Evolutionary conservation across 2,329 filamentous ascomycete genomes (phyloP).

Genomic region (Biscogniauxia marginata): DNA sequence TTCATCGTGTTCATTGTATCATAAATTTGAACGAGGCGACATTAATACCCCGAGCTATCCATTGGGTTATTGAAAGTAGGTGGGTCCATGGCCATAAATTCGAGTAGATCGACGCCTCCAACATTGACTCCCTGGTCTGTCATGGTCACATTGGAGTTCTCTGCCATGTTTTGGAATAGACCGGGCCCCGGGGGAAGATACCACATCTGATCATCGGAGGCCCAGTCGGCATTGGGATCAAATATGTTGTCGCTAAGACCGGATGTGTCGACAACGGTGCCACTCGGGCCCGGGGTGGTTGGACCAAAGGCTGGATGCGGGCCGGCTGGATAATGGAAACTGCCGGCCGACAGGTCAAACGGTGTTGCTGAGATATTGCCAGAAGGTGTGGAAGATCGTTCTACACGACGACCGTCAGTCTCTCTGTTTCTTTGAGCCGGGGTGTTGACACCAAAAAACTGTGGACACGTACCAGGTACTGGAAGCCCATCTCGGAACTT

Average conservation of each 20-base stretch:
- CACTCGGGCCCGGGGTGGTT: conserved; percentile 43
- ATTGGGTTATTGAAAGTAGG: conserved; percentile 23
- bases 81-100: conserved; percentile 64
- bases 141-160: conserved; percentile 61
- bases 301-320: conserved; percentile 48
- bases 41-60: conserved; percentile 24
- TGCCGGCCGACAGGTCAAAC: conserved; percentile 55
- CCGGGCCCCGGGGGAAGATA: conserved; percentile 63
- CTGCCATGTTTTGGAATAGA: conserved; percentile 62
- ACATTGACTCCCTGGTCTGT: conserved; percentile 67
- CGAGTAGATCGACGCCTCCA: conserved; percentile 63
- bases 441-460: background rate
- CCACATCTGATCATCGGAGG: conserved; percentile 61
- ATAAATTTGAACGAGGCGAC: background rate
- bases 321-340: conserved; percentile 52
- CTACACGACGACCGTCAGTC: conserved; percentile 20
- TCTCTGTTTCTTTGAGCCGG: background rate
- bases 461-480: conserved; percentile 28
- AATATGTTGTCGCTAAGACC: conserved; percentile 43
- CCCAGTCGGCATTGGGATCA: conserved; percentile 49
- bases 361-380: conserved; percentile 61
- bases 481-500: conserved; percentile 29
- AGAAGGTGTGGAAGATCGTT: conserved; percentile 44
- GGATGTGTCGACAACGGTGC: conserved; percentile 31
- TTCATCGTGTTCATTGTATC: background rate